Evolutionary conservation across 1,284 basidiomycete genomes (phyloP), one percentile per base, ranked within the genome.

Genomic region (Rhodotorula sp.): DNA sequence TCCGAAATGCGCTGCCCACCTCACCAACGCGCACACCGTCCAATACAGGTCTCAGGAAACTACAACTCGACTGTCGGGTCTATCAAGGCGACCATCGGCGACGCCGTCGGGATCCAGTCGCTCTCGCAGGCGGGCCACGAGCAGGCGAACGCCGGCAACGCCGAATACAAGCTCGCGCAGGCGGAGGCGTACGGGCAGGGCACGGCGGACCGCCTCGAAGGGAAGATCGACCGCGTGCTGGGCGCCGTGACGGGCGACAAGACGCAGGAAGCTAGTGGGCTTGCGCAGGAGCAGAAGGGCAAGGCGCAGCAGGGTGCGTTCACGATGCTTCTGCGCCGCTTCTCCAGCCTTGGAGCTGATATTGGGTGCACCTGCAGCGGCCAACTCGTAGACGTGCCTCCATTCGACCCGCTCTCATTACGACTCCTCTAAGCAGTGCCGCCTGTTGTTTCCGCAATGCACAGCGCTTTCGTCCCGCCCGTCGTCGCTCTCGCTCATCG

Each of bases 221-320:
- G 74, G n/a, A 73, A 73, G 69, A 54, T 71, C 29, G 74, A 76
- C 60, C 63, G 69, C 32, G 70, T 73, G 9, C 51, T 72, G 10
- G 74, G 74, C 3, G 72, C 71, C 13, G 59, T 71, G 1, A 70
- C 74, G 27, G 74, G 72, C 7, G 74, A 76, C 59, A 56, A 67
- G 36, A 62, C 54, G 25, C n/a, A 68, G 44, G 66, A 76, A n/a
- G 64, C 67, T 17, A 46, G 53, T 3, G 73, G 73, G 7, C n/a
- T 60, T n/a, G 65, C 61, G 50, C 62, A 58, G 39, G 69, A 67
- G 41, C 17, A 55, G 21, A 73, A 73, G 64, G 72, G 72, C 12
- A 72, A 72, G 60, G 70, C 70, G 19, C 70, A 72, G 57, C 70
- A 72, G 51, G 63, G 70, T 68, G 58, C 50, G 63, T 61, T 12